Conservation (phyloP, 306 rosid genomes). For the Cajanus cajan region DNA sequence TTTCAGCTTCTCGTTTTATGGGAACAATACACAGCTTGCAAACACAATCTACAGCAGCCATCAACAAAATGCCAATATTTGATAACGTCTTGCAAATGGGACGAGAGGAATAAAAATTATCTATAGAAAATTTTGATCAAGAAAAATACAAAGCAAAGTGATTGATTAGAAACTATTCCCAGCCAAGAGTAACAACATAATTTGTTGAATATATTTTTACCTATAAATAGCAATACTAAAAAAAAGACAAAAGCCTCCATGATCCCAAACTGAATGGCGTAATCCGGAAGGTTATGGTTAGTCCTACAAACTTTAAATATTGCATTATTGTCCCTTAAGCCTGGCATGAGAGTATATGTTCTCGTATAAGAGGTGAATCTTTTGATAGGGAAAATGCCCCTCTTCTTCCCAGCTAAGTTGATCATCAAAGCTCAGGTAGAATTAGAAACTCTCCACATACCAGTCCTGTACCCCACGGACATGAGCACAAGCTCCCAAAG, state of each 20-base stretch:
- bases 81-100: not conserved
- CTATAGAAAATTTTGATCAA: not conserved
- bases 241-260: not conserved
- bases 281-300: conserved; percentile 11
- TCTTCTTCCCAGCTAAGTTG: conserved; percentile 15
- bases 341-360: not conserved
- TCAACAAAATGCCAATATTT: not conserved
- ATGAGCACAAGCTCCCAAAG: conserved; percentile 97
- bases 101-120: not conserved
- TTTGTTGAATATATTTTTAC: conserved; percentile 19
- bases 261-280: not conserved
- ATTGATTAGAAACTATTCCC: conserved; percentile 22
- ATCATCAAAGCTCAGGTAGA: conserved; percentile 36
- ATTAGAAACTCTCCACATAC: conserved; percentile 77
- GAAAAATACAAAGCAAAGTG: conserved; percentile 7
- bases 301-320: conserved; percentile 17
- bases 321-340: not conserved
- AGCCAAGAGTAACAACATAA: not conserved
- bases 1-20: not conserved
- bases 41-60: not conserved
- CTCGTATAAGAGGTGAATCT: conserved; percentile 1
- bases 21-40: not conserved
- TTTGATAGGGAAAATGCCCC: conserved; percentile 17
- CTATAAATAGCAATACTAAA: not conserved
- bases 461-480: conserved; percentile 85